Evolutionary conservation across 2,329 filamentous ascomycete genomes (phyloP).

Genomic region (Bipolaris bicolor): DNA sequence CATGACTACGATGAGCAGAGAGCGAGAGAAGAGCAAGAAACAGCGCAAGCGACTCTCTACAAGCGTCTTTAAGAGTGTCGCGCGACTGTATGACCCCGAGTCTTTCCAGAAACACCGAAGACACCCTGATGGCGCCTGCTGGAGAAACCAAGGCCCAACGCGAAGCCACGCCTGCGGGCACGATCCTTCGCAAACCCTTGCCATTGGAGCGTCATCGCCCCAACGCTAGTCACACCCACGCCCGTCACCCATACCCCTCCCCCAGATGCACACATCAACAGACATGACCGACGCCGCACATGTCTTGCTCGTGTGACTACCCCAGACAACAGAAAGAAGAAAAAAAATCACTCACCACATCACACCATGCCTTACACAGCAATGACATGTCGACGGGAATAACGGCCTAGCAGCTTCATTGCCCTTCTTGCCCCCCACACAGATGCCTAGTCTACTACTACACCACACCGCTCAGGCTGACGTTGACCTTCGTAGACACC

Average conservation of each 20-base stretch:
- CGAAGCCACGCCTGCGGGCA: conserved; percentile 25
- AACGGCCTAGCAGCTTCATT: too few relatives aligned
- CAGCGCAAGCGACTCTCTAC: background rate
- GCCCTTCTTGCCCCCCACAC: too few relatives aligned
- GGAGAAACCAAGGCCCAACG: conserved; percentile 16
- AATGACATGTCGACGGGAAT: too few relatives aligned
- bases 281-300: conserved; percentile 4
- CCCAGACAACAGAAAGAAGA: background rate
- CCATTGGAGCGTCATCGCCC: conserved; percentile 33
- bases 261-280: background rate
- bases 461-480: conserved; percentile 11
- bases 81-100: conserved; percentile 22
- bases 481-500: conserved; percentile 12
- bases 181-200: conserved; percentile 26
- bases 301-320: conserved; percentile 8
- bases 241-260: conserved; percentile 7
- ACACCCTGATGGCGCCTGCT: conserved; percentile 30
- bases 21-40: background rate
- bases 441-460: too few relatives aligned
- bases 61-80: conserved; percentile 10
- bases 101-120: conserved; percentile 12
- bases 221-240: conserved; percentile 6
- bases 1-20: conserved; percentile 23
- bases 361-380: too few relatives aligned
- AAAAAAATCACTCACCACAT: too few relatives aligned